Conservation (phyloP, 73 alveolate genomes). For the Paramecium pentaurelia region DNA sequence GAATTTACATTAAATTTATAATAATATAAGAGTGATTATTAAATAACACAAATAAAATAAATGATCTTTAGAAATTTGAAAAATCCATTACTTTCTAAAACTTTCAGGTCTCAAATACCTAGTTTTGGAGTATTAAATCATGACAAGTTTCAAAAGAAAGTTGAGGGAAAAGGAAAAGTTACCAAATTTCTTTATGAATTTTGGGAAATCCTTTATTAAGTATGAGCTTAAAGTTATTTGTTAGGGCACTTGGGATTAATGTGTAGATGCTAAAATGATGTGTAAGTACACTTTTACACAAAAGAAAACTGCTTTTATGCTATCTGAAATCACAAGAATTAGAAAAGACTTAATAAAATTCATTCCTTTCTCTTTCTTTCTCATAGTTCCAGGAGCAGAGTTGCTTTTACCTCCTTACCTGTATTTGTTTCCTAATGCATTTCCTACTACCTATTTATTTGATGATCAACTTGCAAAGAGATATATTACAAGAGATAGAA, state of each 20-base stretch:
- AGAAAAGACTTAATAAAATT: constrained; percentile 77
- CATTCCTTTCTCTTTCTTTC: constrained; percentile 85
- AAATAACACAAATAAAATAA: constrained; percentile 21
- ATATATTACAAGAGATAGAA: constrained; percentile 32
- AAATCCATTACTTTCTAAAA: constrained; percentile 7
- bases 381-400: constrained; percentile 88
- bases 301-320: constrained; percentile 53
- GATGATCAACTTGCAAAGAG: constrained; percentile 36
- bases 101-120: not conserved
- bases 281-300: not conserved
- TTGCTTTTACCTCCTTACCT: constrained; percentile 83
- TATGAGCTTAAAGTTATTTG: not conserved
- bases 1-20: constrained; percentile 46
- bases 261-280: not conserved
- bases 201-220: constrained; percentile 34
- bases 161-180: constrained; percentile 16
- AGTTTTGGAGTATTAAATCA: constrained; percentile 9
- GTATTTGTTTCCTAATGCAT: constrained; percentile 84
- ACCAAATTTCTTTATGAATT: not conserved
- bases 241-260: constrained; percentile 33
- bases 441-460: constrained; percentile 75
- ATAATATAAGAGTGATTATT: not conserved
- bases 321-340: constrained; percentile 47
- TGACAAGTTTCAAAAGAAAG: constrained; percentile 25
- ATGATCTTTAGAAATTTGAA: constrained; percentile 26